Evolutionary conservation across 1,284 basidiomycete genomes (phyloP), one percentile per base, ranked within the genome.

Genomic region (Apiotrichum gracile): DNA sequence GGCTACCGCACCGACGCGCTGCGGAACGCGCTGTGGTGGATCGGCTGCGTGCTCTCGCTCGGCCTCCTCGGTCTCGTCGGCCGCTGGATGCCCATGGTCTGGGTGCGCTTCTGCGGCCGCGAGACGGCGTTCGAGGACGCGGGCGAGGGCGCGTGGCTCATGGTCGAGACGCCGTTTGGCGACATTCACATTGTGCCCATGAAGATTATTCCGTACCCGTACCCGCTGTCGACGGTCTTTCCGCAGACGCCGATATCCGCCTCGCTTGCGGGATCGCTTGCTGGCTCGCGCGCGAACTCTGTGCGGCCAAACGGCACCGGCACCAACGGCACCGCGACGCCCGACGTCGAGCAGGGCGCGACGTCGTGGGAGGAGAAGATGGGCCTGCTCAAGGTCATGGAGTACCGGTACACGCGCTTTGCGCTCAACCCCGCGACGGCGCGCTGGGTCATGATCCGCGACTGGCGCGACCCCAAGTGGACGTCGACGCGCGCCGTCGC

Each of bases 381-480:
- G 61, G 75, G 71, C 3, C 68, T 78, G 45, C 78, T 93, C 41
- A 78, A 83, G 54, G 57, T 73, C 51, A 74, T 80, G 64, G 80
- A 81, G 56, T 81, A 81, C 73, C 85, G 96, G 19, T 96, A 97
- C 71, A 88, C 88, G 25, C 83, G 90, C 17, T 97, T 94, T 74
- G 86, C 87, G 0, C 77, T 97, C 31, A 90, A 98, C 68, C 87
- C 88, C 5, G 81, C 83, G 47, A 86, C 82, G 1, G 91, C 92
- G 3, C 76, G 90, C 39, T 96, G 97, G 73, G 79, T 77, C 38
- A 87, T 91, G 81, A 79, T 89, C 51, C 84, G 92, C 65, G 87
- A 97, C 63, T 99, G 96, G 96, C 81, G 91, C 57, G 94, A 98
- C 72, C 80, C 83, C 0, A 76, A 78, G 12, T 93, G 91, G 88